phyloP scores from a whole-genome alignment of 495 filamentous ascomycete species.

The Penicillium bovifimosum region DNA sequence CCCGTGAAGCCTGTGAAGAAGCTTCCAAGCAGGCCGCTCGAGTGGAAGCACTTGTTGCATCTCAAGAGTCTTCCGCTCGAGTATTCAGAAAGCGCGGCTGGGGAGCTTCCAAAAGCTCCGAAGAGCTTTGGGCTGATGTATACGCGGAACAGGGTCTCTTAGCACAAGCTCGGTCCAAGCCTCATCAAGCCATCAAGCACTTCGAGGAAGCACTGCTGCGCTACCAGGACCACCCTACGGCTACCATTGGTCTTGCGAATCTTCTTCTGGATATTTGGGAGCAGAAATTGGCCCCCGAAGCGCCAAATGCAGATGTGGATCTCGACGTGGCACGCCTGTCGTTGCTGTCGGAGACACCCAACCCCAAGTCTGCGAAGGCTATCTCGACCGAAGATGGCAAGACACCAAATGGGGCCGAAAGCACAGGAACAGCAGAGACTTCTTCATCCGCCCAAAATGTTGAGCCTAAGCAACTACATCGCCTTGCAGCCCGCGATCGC shows the following conservation, averaged over 20 bases:
- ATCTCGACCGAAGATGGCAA: conserved; percentile 26
- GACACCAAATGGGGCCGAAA: conserved; percentile 7
- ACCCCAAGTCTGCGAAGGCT: conserved; percentile 16
- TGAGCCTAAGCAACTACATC: conserved; percentile 60
- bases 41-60: conserved; percentile 39
- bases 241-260: conserved; percentile 76
- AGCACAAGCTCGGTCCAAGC: conserved; percentile 52
- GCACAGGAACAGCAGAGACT: conserved; percentile 5
- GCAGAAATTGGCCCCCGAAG: conserved; percentile 49
- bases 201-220: conserved; percentile 78
- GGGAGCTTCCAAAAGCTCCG: conserved; percentile 68
- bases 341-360: conserved; percentile 17
- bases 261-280: conserved; percentile 83
- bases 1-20: conserved; percentile 71
- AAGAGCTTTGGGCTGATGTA: conserved; percentile 77
- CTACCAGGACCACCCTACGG: conserved; percentile 68
- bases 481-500: conserved; percentile 78
- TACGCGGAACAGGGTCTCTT: conserved; percentile 71
- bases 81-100: conserved; percentile 58
- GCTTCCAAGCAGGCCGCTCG: conserved; percentile 61
- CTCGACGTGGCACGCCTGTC: conserved; percentile 24
- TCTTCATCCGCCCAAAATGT: conserved; percentile 22
- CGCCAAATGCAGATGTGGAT: conserved; percentile 29
- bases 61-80: conserved; percentile 44
- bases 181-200: conserved; percentile 60